Base-by-base conservation (phyloP, 345 rosid species). In the Aquilaria malaccensis region DNA sequence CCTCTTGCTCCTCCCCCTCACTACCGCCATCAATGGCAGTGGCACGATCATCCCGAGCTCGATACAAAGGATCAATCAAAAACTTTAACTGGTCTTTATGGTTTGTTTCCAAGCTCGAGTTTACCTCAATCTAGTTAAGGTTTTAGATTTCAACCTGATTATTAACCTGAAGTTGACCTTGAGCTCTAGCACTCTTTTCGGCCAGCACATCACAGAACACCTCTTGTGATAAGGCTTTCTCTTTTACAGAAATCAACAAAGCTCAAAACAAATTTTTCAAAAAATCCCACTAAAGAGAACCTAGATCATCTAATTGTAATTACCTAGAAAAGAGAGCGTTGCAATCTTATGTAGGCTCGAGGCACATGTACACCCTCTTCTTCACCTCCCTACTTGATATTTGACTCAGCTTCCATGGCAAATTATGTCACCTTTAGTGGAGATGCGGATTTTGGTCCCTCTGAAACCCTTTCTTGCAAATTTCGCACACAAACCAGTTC, bases 391-490 rank as follows among this genome's bases (percentile, higher is more conserved):
- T 89, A 45, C 83, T 77, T 48, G 96, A 76, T 77, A 92, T 85
- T 79, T 93, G 98, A 67, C 85, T 63, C 45, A 93, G 79, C 67
- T 89, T 93, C 98, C 98, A 93, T 0, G 97, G 98, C 3, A 89
- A 77, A 68, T 93, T 93, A 68, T 93, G 98, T 4, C 98, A 97
- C 31, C 97, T 74, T 54, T 92, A 74, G 65, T 89, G 98, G n/a
- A 93, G 94, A 72, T 90, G 97, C 62, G 90, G 79, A 68, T 94
- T 94, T 73, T 94, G 99, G 84, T 94, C 97, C 12, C 97, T 73
- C 69, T 94, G 99, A 52, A 94, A 94, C 56, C 99, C 99, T 67
- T 90, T 94, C 72, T 66, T 90, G 74, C 99, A 90, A 74, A 94
- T 94, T 80, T 94, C 99, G 55, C 97, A 94, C 4, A 94, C 87